Evolutionary conservation across 139 green algal genomes (phyloP).

Genomic region (Chlorella sp.): DNA sequence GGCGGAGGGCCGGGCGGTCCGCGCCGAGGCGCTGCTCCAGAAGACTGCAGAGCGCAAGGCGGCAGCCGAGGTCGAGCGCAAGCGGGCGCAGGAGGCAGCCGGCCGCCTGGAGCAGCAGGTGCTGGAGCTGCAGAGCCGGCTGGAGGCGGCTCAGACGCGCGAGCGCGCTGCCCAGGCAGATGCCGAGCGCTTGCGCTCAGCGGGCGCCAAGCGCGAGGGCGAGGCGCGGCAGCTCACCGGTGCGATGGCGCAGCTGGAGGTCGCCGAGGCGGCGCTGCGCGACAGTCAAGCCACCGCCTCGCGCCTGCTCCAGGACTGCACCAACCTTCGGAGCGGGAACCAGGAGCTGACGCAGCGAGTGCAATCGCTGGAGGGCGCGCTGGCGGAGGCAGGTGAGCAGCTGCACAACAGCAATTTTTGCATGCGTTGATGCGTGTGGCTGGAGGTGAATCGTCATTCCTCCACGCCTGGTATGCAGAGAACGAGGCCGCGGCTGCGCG

Average conservation of each 20-base stretch:
- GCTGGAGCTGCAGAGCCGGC: constrained; percentile 23
- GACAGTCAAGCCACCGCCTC: constrained; percentile 21
- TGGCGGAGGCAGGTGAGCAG: constrained; percentile 8
- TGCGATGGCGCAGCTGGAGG: constrained; percentile 20
- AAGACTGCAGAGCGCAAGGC: constrained; percentile 33
- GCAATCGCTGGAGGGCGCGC: neutral
- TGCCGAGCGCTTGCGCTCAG: constrained; percentile 11
- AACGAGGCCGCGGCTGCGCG: neutral
- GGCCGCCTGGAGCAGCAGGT: constrained; percentile 18
- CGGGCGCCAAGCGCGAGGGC: neutral
- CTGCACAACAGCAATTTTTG: neutral
- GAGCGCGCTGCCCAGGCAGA: constrained; percentile 11
- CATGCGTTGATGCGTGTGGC: neutral
- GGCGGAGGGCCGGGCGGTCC: constrained; percentile 13
- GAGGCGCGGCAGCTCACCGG: constrained; percentile 5
- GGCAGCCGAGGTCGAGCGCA: constrained; percentile 11
- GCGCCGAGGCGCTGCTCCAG: constrained; percentile 17
- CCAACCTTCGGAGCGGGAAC: constrained; percentile 16
- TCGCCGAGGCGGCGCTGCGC: constrained; percentile 24
- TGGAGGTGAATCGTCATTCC: too few species aligned
- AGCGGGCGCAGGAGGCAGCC: neutral
- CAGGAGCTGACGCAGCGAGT: neutral
- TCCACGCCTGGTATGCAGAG: too few species aligned
- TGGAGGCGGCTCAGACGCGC: constrained; percentile 22
- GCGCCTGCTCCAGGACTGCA: constrained; percentile 26